Base-by-base conservation (phyloP, 768 basidiomycete genomes). In the Tricholoma furcatifolium region DNA sequence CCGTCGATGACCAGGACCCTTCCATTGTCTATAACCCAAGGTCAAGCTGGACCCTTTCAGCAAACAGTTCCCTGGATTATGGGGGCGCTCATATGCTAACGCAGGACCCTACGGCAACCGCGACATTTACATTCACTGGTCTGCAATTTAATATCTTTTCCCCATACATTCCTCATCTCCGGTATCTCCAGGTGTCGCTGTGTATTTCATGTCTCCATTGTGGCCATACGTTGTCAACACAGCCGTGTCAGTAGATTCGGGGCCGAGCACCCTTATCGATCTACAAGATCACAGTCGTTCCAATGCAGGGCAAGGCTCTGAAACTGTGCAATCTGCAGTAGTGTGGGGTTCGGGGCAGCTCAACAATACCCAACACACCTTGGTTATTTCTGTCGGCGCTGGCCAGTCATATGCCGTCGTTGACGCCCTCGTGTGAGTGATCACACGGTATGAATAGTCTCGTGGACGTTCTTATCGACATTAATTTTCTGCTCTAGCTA, bases 171-270 rank as follows among this genome's bases (percentile, higher is more conserved):
- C 18, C 5, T 7, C 15, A 23, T 30, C 15, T 48, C 35, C 27
- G 8, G 48, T 45, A 18, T n/a, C 14, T 27, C 11, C 38, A 78
- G 78, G 77, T 24, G 67, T 71, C 6, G 73, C 74, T 1, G 65
- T 80, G 15, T 77, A 74, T 43, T 75, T 74, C 53, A 54, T 76
- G 39, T 71, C 72, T 0, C 75, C 78, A 11, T 62, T 70, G 6
- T 80, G 76, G 77, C 78, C 78, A 14, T 78, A 76, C 60, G 49
- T 51, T 10, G 76, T 77, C 40, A 73, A 64, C 47, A 75, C 75
- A 1, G 68, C 70, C 6, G 44, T 79, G 5, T 67, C 69, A 3
- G 56, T 79, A 24, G 77, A 77, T 53, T 65, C 62, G 7, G 68
- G 66, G n/a, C 60, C 67, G 12, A 23, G 39, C 4, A 49, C 64